Evolutionary conservation across 805 yeast genomes (phyloP), one percentile per base, ranked within the genome.

Genomic region (Ogataea paradorogensis): DNA sequence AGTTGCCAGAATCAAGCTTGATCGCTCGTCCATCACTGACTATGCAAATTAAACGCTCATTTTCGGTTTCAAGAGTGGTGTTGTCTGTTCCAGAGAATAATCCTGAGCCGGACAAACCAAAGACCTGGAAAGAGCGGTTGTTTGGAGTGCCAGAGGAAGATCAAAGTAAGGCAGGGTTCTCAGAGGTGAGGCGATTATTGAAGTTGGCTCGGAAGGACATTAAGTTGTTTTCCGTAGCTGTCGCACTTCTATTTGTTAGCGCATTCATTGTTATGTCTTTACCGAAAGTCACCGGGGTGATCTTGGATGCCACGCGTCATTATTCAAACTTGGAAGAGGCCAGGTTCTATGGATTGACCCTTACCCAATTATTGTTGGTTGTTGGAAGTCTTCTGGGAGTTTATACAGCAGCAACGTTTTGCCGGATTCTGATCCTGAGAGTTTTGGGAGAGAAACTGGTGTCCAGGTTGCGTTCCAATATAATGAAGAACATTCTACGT

Each of bases 361-460:
- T 81, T 43, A 61, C 67, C 24, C 73, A 76, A 33, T 91, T 91
- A 58, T 77, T 82, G 52, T 46, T 68, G 1, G 77, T 74, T 0
- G 68, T 87, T 50, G 80, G 78, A 13, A 75, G 73, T 2, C 64
- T 89, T 2, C 81, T 91, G 48, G 58, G 78, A 0, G 58, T 82
- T 5, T 95, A 96, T 3, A 86, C 95, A 0, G 46, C 73, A 9
- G 86, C 95, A 2, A 87, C 91, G 45, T 82, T 83, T 55, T 87
- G 89, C 4, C 73, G 98, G 51, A 76, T 84, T 16, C 76, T 85
- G 35, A 66, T 87, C 9, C 68, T 90, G 58, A 75, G 93, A 49
- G 69, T 82, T 0, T 80, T 85, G 11, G 96, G 97, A 40, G 98
- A 90, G 62, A 77, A 85, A 48, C 66, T 91, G 26, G 96, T 90